phyloP scores from a whole-genome alignment of 192 early-diverging fungal species.

The Gigaspora rosea region DNA sequence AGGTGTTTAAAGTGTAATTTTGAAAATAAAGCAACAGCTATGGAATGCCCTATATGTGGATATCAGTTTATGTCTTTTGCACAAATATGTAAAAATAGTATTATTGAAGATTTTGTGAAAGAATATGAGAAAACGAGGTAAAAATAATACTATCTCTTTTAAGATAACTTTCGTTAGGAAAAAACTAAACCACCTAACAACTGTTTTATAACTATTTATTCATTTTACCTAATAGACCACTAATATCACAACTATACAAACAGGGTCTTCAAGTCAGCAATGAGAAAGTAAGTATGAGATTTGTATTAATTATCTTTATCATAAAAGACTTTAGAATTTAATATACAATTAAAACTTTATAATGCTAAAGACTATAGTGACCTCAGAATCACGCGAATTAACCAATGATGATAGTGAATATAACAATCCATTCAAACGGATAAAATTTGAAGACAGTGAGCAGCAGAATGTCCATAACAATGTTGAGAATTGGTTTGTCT shows the following conservation, averaged over 20 bases:
- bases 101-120: slow-evolving; percentile 22
- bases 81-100: slow-evolving; percentile 4
- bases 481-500: no score
- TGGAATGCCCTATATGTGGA: neutral
- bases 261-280: neutral
- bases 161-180: neutral
- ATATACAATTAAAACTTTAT: neutral
- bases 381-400: no score
- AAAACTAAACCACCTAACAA: no score
- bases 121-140: slow-evolving; percentile 19
- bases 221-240: neutral
- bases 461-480: no score
- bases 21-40: neutral
- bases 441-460: no score
- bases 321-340: neutral
- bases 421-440: no score
- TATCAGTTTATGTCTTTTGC: neutral
- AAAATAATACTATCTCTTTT: neutral
- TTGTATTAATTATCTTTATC: no score
- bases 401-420: no score
- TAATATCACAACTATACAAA: neutral
- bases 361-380: neutral
- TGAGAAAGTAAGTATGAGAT: neutral
- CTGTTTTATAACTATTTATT: neutral
- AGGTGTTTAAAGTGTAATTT: neutral